Conservation (phyloP, 1,284 basidiomycete genomes). For the Pisolithus thermaeus region DNA sequence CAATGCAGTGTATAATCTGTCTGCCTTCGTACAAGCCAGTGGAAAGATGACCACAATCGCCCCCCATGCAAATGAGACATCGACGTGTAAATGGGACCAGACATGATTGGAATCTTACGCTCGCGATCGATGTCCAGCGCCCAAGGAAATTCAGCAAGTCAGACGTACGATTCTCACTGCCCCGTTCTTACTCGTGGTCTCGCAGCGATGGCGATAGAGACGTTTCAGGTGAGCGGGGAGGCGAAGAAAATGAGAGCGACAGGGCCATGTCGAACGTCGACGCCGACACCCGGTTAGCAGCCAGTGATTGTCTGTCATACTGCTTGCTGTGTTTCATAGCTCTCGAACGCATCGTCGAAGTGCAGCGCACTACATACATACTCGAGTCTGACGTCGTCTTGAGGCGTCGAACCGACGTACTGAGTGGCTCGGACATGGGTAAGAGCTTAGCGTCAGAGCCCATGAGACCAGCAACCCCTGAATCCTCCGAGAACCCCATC, state of each 20-base stretch:
- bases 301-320: slow-evolving; percentile 31
- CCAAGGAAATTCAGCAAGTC: slow-evolving; percentile 54
- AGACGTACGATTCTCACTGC: slow-evolving; percentile 30
- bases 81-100: slow-evolving; percentile 47
- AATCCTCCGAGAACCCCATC: slow-evolving; percentile 29
- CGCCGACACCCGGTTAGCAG: slow-evolving; percentile 45
- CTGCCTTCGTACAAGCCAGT: no score
- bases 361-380: slow-evolving; percentile 30
- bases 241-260: slow-evolving; percentile 35
- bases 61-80: no score
- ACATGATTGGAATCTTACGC: slow-evolving; percentile 43
- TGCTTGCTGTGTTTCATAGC: slow-evolving; percentile 77
- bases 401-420: not conserved
- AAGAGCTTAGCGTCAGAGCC: not conserved
- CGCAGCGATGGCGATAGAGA: slow-evolving; percentile 23
- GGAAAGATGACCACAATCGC: no score
- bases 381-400: slow-evolving; percentile 11
- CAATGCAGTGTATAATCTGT: no score
- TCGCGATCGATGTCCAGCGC: slow-evolving; percentile 37
- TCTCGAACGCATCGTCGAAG: slow-evolving; percentile 85
- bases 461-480: not conserved
- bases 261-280: slow-evolving; percentile 52
- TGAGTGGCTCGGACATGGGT: not conserved
- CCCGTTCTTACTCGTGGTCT: slow-evolving; percentile 10
- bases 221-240: slow-evolving; percentile 30